phyloP scores from a whole-genome alignment of 352 stramenopile genomes.

The Phytophthora pinifolia region DNA sequence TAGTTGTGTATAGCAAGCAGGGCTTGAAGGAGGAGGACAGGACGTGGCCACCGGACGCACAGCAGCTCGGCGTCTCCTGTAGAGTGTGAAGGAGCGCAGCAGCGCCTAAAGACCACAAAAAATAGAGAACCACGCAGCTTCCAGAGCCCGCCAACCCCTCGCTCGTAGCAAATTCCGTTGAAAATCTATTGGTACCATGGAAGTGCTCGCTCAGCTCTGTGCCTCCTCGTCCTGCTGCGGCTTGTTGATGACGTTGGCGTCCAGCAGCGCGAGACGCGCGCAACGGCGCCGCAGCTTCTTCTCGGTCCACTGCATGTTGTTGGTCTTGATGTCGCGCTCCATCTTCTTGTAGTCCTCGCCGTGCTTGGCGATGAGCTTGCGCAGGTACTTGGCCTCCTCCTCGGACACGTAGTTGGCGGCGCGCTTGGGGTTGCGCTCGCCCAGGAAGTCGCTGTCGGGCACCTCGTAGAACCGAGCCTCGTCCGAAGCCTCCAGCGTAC shows the following conservation, averaged over 20 bases:
- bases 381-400: conserved; percentile 78
- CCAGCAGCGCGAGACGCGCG: conserved; percentile 68
- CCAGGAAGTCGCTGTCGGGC: conserved; percentile 78
- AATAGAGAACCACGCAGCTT: conserved; percentile 35
- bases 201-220: conserved; percentile 12
- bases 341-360: conserved; percentile 77
- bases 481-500: conserved; percentile 48
- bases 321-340: conserved; percentile 81
- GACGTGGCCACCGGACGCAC: conserved; percentile 6
- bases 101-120: conserved; percentile 29
- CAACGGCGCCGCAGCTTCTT: conserved; percentile 71
- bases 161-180: conserved; percentile 26
- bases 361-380: conserved; percentile 68
- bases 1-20: conserved; percentile 29
- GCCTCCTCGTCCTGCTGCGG: conserved; percentile 12
- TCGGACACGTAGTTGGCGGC: conserved; percentile 79
- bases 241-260: conserved; percentile 70
- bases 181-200: conserved; percentile 24
- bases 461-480: conserved; percentile 67
- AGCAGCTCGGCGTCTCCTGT: conserved; percentile 23
- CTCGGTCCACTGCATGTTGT: conserved; percentile 85
- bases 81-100: conserved; percentile 25
- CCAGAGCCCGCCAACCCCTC: conserved; percentile 1
- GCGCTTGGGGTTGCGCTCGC: conserved; percentile 70
- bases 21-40: too few species aligned